Base-by-base conservation (phyloP, 1,284 basidiomycete species). In the Fistulinella cinereoalba region DNA sequence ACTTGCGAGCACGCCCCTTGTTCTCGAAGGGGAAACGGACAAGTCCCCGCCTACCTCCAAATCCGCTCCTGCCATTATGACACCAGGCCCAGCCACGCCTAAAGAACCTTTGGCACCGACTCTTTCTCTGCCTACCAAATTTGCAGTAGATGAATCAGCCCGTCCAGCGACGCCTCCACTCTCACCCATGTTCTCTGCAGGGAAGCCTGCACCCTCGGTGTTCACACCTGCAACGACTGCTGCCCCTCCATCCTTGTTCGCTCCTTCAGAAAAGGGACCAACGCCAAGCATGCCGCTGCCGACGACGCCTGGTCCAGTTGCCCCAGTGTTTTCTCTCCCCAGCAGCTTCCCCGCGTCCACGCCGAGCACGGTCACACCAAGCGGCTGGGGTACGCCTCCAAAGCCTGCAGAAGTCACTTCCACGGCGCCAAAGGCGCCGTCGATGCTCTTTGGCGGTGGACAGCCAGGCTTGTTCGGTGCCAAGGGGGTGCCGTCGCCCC, bases 1-100 rank as follows among this genome's bases (percentile, higher is more conserved):
- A 2, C 66, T 85, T 41, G 78, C 82, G 6, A 75, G 61, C 42
- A 64, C 71, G 8, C 71, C 81, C 3, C 58, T 79, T 15, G 73
- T 74, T 10, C 66, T 66, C 19, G 69, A 71, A 2, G 71, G 72
- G 7, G 73, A 64, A 25, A 53, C 58, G 29, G 57, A 55, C 23
- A 56, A 56, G 16, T 39, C 59, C 4, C 65, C 63, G 5, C 64
- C 69, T 15, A 60, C 38, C 27, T 40, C 54, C 15, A 45, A 53
- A 44, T 52, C 61, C 12, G 47, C 51, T 42, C 57, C 57, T 28
- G 45, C 59, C 18, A 27, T 46, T 4, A 64, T 59, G 43, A 34
- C 47, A 19, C 56, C 60, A 6, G 62, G 64, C 15, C 61, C 66
- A 15, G 62, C 68, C 10, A 65, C 68, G 9, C 71, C 74, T 13